Evolutionary conservation across 2,329 filamentous ascomycete species (phyloP), one percentile per base, ranked within the genome.

Genomic region (Penicillium sp.): DNA sequence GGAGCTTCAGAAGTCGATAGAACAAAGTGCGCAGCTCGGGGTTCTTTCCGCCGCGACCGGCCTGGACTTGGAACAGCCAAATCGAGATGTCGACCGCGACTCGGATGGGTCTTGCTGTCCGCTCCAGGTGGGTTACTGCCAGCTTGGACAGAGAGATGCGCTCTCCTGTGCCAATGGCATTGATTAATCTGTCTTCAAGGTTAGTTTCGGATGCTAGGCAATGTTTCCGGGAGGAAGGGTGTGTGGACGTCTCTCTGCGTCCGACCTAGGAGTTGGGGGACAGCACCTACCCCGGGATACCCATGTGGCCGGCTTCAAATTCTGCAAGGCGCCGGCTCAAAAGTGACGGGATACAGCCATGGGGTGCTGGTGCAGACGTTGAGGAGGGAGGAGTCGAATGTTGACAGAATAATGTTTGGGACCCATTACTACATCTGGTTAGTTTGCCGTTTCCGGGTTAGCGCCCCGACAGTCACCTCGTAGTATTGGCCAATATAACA

Each of bases 31-130:
- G 81, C 29, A 96, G 77, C 1, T 90, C 90, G 6, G 93, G 91
- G 58, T 96, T 96, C 9, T 84, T 82, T 49, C 93, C 93, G 38
- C 91, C 89, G 72, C 83, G 82, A 14, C 87, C 87, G 11, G 88
- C 85, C 63, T 95, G 89, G 10, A 85, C 85, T 63, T 98, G 93
- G 63, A 95, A 97, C 36, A 95, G 86, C 93, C 93, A 98, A 63
- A 98, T 97, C 2, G 89, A 89, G 57, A 95, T 86, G 65, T 98
- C 93, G 54, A 98, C 86, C 31, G 93, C 93, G 38, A 98, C 77
- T 32, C 90, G 85, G 32, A 97, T 74, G 0, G 90, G 90, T 1
- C 84, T 79, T 20, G 79, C 78, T 9, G 81, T 82, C 44, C 77
- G 69, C 60, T 89, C 81, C 54, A 94, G 80, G 57, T 87, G 85